Evolutionary conservation across 1,284 basidiomycete species (phyloP), one percentile per base, ranked within the genome.

Genomic region (Cryptococcus maquisensis): DNA sequence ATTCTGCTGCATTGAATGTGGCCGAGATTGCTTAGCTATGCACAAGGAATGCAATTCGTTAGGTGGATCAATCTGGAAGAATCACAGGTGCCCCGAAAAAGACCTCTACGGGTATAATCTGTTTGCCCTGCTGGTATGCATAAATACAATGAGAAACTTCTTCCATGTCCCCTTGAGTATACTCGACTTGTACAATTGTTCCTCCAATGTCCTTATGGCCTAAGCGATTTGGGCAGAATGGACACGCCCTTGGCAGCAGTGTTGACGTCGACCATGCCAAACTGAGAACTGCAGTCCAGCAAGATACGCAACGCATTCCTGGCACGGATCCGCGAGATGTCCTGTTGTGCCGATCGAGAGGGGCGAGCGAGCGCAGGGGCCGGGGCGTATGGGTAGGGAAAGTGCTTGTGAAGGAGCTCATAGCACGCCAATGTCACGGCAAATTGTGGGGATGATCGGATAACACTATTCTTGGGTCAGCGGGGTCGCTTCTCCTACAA

Each of bases 361-460:
- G 85, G 88, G 55, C 88, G 81, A 41, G 82, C 81, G 85, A 81
- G 67, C 82, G 81, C 51, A 77, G 79, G 55, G 81, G 81, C 62
- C 42, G 61, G 52, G 18, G 60, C 82, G 82, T 81, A 89, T 47
- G 90, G 90, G 77, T 87, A 92, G 28, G 90, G 90, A 71, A 87
- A 75, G 52, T 77, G 58, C 68, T 84, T 83, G 80, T 86, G 85
- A 66, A 88, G 83, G 60, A 90, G 84, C 72, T 92, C 89, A 77
- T 91, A 91, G 37, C 85, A 87, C 59, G 96, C 86, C 26, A 98
- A 81, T 21, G 95, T 98, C 64, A 94, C 96, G 51, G 90, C 90
- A 71, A 94, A 95, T 72, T 91, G 87, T 8, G 63, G 64, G 26
- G 64, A 69, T 26, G 65, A 67, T 47, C 66, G 62, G 43, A 68